phyloP scores from a whole-genome alignment of 2,329 filamentous ascomycete genomes.

The Calonectria multiphialidica region DNA sequence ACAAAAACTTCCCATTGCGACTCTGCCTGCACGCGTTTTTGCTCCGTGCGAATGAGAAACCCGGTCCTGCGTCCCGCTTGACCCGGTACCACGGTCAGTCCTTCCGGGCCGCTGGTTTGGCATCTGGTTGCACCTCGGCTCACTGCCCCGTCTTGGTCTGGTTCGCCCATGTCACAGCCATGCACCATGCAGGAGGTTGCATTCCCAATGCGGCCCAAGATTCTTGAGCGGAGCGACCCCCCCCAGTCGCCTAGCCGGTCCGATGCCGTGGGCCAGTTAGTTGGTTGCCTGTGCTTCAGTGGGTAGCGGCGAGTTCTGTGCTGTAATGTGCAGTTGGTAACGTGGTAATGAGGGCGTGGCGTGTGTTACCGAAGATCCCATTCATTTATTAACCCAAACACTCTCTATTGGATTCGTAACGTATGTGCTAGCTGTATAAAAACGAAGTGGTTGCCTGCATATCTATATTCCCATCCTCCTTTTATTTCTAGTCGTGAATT shows the following conservation, averaged over 20 bases:
- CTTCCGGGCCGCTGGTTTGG: conserved; percentile 36
- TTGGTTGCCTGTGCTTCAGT: background rate
- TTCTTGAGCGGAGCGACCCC: background rate
- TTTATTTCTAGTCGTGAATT: background rate
- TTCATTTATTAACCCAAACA: background rate
- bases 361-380: background rate
- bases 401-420: background rate
- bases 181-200: conserved; percentile 43
- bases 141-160: conserved; percentile 16
- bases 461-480: conserved; percentile 23
- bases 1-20: conserved; percentile 1
- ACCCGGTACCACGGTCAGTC: conserved; percentile 35
- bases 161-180: conserved; percentile 20
- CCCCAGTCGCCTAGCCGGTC: background rate
- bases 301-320: background rate
- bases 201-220: conserved; percentile 22
- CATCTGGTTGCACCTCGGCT: conserved; percentile 32
- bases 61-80: conserved; percentile 22
- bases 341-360: too few species aligned
- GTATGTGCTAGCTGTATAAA: background rate
- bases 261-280: background rate
- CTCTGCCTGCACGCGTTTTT: conserved; percentile 10
- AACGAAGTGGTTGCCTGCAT: background rate
- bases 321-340: background rate
- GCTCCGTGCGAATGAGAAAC: conserved; percentile 20